Evolutionary conservation across 164 flowering plant genomes (phyloP), one percentile per base, ranked within the genome.

Genomic region (Cinnamomum chago): DNA sequence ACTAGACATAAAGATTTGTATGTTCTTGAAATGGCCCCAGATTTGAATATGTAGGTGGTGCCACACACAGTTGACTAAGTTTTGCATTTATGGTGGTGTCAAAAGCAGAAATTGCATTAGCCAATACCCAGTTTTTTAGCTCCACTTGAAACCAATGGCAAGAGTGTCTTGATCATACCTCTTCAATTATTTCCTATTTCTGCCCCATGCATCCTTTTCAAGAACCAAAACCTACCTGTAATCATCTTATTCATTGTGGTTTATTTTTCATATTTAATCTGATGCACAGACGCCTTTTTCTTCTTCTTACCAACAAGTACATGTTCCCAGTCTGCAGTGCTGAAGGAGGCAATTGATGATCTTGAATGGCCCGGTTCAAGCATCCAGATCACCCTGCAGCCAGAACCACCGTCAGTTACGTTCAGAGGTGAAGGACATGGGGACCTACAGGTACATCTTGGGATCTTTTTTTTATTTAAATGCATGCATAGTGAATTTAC

Each of bases 321-420:
- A 40, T 30, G 70, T 66, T 78, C 17, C 33, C 83, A 96, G 99
- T 92, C 97, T 77, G 89, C 98, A 83, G 93, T 92, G 58, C 68
- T 96, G 67, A 96, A 91, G 86, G 97, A 91, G 86, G 97, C 97
- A 22, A 87, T 94, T 72, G 99, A 94, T 84, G 98, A 96, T 82
- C 97, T 96, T 77, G 99, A 96, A 77, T 96, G 98, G 98, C 99
- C 99, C 2, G 98, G 98, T 68, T 86, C 99, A 71, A 90, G 95
- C 83, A 83, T 96, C 80, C 88, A 86, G 77, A 88, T 96, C 74
- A 81, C 28, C 58, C 74, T 96, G 68, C 88, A 88, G 74, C 97
- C 97, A 64, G 79, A 62, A 27, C 97, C 98, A 11, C 97, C 97
- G 65, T 83, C 85, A 75, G 95, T 92, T 72, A 88, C 87, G 30